These are phyloP conservation scores for Talaromyces adpressus DNA, from an alignment of 495 filamentous ascomycete genomes.

Conservation along the genomic window DNA sequence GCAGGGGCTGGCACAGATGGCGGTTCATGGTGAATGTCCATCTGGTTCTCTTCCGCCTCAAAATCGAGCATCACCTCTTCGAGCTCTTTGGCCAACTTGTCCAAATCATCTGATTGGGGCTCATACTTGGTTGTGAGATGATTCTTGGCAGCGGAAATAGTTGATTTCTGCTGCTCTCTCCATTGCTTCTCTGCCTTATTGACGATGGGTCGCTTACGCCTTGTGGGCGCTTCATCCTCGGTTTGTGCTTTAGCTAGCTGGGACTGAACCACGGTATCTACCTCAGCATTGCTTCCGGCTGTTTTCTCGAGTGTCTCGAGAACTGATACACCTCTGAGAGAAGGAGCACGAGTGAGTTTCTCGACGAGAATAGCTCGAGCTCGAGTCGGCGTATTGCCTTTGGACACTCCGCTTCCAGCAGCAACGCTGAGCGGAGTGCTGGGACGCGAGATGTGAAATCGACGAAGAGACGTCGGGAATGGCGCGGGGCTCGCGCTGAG, in stretches of 20 bases:
- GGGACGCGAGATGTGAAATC: conserved; percentile 37
- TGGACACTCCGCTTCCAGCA: conserved; percentile 30
- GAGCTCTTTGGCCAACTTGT: conserved; percentile 36
- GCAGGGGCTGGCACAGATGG: not conserved
- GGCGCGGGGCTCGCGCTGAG: conserved; percentile 5
- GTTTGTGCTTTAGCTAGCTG: not conserved
- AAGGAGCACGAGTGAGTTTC: conserved; percentile 29
- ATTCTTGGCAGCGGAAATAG: conserved; percentile 34
- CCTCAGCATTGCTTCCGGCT: not conserved
- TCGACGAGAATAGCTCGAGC: conserved; percentile 37
- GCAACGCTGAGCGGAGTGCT: conserved; percentile 19
- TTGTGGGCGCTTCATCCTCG: conserved; percentile 12
- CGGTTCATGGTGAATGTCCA: conserved; percentile 7
- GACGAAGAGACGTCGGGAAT: conserved; percentile 21
- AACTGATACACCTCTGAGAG: conserved; percentile 35
- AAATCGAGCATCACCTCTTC: conserved; percentile 37
- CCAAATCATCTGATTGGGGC: conserved; percentile 37
- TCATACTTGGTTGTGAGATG: conserved; percentile 25
- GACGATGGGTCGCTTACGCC: conserved; percentile 36
- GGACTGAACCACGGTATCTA: conserved; percentile 4
- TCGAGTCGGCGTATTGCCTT: conserved; percentile 23
- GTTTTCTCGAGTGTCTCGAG: conserved; percentile 19
- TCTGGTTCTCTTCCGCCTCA: conserved; percentile 13
- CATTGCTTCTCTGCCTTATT: conserved; percentile 38
- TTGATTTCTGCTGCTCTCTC: conserved; percentile 30